Evolutionary conservation across 2,329 filamentous ascomycete genomes (phyloP).

Genomic region (Neopestalotiopsis sp.): DNA sequence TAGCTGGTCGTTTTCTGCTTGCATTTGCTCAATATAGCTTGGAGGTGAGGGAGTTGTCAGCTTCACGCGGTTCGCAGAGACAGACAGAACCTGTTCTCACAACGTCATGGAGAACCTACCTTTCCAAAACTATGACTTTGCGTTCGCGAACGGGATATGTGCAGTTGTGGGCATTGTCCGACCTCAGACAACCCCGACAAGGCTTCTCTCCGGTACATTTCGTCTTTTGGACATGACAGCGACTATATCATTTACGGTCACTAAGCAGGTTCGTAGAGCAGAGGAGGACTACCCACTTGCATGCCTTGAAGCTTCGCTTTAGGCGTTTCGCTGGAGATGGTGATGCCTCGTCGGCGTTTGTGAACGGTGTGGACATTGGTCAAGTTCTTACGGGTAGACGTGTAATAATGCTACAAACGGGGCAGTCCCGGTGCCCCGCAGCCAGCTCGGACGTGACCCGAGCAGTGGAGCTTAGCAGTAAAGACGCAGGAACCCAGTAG

Average conservation of each 20-base stretch:
- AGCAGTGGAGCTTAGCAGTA: background rate
- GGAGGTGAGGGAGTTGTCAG: background rate
- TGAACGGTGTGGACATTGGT: background rate
- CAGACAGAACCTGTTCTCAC: background rate
- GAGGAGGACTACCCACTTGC: slow-evolving; percentile 16
- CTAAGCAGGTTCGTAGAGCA: background rate
- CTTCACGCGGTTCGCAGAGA: background rate
- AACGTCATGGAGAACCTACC: slow-evolving; percentile 12
- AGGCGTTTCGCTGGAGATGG: slow-evolving; percentile 18
- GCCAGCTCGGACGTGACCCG: background rate
- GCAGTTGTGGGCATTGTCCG: slow-evolving; percentile 22
- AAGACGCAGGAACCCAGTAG: no score
- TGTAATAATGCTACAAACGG: no score
- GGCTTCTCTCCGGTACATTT: slow-evolving; percentile 26
- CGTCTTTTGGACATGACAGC: slow-evolving; percentile 28
- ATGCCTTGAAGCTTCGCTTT: slow-evolving; percentile 21
- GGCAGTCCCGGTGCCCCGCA: background rate
- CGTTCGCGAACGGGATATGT: slow-evolving; percentile 24
- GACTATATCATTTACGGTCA: slow-evolving; percentile 17
- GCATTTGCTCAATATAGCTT: slow-evolving; percentile 25
- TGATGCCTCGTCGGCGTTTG: slow-evolving; percentile 16
- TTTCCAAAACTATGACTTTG: slow-evolving; percentile 27
- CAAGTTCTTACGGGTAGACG: no score
- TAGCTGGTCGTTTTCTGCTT: slow-evolving; percentile 24
- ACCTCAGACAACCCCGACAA: slow-evolving; percentile 24